These are phyloP conservation scores for Candida silvicultrix DNA, from an alignment of 805 yeast species.

Conservation along the genomic window DNA sequence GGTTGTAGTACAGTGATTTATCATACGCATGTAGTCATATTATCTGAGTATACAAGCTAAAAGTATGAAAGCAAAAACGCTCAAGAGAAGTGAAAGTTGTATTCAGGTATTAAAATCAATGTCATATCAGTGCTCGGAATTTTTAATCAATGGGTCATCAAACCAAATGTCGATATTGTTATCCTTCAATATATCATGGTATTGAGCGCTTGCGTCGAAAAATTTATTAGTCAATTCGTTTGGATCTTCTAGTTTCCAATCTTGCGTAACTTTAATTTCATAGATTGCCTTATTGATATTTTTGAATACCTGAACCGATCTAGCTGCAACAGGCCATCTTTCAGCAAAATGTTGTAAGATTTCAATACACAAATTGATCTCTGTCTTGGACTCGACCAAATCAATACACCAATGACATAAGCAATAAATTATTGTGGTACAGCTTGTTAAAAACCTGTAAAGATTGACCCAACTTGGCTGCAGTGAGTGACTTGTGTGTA, in stretches of 20 bases:
- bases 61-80: no score
- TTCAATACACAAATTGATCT: constrained; percentile 39
- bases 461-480: constrained; percentile 47
- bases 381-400: constrained; percentile 37
- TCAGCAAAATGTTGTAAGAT: constrained; percentile 38
- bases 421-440: constrained; percentile 41
- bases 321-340: constrained; percentile 40
- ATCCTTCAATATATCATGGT: constrained; percentile 38
- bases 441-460: constrained; percentile 38
- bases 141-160: constrained; percentile 10
- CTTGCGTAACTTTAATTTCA: constrained; percentile 32
- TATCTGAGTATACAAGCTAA: no score
- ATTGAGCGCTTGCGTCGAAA: constrained; percentile 37
- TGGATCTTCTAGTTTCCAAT: constrained; percentile 31
- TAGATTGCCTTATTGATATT: constrained; percentile 35
- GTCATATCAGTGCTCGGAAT: neutral
- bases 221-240: constrained; percentile 33
- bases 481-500: constrained; percentile 36
- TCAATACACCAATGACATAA: constrained; percentile 41
- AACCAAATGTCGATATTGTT: constrained; percentile 33
- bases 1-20: neutral
- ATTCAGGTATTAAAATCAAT: no score
- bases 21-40: neutral
- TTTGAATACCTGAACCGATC: constrained; percentile 37
- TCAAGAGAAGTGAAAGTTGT: no score